Evolutionary conservation across 2,329 filamentous ascomycete species (phyloP), one percentile per base, ranked within the genome.

Genomic region (Pseudogymnoascus sp.): DNA sequence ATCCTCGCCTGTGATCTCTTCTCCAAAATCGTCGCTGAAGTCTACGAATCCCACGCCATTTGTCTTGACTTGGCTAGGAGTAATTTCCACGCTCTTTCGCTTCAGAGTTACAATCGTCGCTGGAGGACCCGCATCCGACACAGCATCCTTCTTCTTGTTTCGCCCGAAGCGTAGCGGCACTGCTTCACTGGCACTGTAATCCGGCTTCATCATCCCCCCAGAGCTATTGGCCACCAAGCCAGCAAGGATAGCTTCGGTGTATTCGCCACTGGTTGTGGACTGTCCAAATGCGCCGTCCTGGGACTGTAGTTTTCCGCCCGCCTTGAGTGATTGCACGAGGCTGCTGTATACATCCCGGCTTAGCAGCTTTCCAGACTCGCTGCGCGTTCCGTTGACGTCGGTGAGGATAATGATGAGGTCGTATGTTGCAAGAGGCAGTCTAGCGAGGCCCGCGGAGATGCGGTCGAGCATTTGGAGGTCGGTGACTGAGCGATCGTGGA

Each of bases 401-500:
- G 89, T 87, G 63, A 97, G 84, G 59, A 99, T 81, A 55, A 96
- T 82, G 41, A 97, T 82, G 41, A 88, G 75, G 71, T 95, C 89
- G 77, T 99, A 99, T 59, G 89, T 88, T 56, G 82, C 77, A 59
- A 82, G 67, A 1, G 92, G 88, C 0, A 99, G 84, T 6, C 84
- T 78, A 61, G 94, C 89, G 35, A 96, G 79, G 63, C 90, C 90
- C 34, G 89, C 82, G 1, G 89, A 84, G 38, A 99, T 82, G 58
- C 94, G 90, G 76, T 99, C 94, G 63, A 99, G 88, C 94, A 99
- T 99, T 74, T 97, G 94, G 59, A 99, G 80, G 71, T 99, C 94
- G 63, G 91, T 92, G 48, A 81, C 78, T 64, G 80, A 76, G 70
- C 90, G 86, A 72, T 94, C 85, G 76, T 90, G 85, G 61, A 83